These are phyloP conservation scores for Sideroxylon spinosum DNA, from an alignment of 179 eudicot species.

Conservation along the genomic window DNA sequence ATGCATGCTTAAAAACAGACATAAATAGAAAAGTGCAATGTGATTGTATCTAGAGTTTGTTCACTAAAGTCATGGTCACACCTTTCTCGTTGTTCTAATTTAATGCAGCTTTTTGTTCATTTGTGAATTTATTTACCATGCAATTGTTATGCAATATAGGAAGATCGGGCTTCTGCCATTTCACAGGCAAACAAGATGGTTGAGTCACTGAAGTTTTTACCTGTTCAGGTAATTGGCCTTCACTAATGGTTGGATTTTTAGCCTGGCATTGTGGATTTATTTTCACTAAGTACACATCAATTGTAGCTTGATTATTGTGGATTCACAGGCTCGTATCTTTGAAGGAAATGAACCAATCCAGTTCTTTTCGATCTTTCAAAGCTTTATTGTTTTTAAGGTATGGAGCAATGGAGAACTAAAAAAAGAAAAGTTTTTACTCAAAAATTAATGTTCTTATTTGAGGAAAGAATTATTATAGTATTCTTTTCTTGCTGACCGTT, in stretches of 20 bases:
- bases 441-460: slow-evolving; percentile 1
- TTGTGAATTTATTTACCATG: not conserved
- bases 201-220: slow-evolving; percentile 71
- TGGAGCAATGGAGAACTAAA: slow-evolving; percentile 12
- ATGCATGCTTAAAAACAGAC: not conserved
- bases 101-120: not conserved
- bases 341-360: slow-evolving; percentile 90
- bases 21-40: not conserved
- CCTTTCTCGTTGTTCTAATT: not conserved
- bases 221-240: slow-evolving; percentile 64
- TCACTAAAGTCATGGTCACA: not conserved
- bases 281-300: slow-evolving; percentile 13
- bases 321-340: slow-evolving; percentile 63
- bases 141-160: slow-evolving; percentile 39
- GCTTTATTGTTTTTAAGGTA: slow-evolving; percentile 89
- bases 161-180: slow-evolving; percentile 71
- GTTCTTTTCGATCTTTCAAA: slow-evolving; percentile 87
- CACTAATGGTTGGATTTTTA: slow-evolving; percentile 3
- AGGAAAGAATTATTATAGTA: not conserved
- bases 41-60: not conserved
- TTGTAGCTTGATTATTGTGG: slow-evolving; percentile 11
- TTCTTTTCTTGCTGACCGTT: slow-evolving; percentile 5
- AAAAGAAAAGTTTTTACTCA: not conserved
- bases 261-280: slow-evolving; percentile 6
- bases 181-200: slow-evolving; percentile 83